These are phyloP conservation scores for Xerocomellus amylosporus DNA, from an alignment of 768 basidiomycete species.

Conservation along the genomic window DNA sequence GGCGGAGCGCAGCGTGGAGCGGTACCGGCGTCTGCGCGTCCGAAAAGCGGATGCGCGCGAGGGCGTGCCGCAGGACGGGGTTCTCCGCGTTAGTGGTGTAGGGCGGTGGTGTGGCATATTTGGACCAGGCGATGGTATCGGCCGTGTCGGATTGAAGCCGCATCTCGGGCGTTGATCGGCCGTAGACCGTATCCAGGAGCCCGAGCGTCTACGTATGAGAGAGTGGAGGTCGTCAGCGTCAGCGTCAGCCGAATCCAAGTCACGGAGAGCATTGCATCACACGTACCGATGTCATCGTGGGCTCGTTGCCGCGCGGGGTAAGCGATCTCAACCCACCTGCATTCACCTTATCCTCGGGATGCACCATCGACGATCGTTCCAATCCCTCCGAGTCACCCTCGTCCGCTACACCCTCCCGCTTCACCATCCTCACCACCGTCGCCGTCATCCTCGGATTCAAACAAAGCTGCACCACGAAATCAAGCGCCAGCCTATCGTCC, in stretches of 20 bases:
- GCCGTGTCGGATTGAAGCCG: slow-evolving; percentile 79
- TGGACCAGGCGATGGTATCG: slow-evolving; percentile 73
- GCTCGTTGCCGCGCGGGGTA: background rate
- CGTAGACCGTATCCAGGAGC: slow-evolving; percentile 71
- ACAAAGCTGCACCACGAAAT: slow-evolving; percentile 83
- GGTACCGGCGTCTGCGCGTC: slow-evolving; percentile 53
- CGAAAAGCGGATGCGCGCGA: slow-evolving; percentile 63
- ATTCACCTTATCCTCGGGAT: slow-evolving; percentile 22
- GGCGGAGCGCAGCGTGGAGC: slow-evolving; percentile 51
- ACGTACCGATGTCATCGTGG: slow-evolving; percentile 10
- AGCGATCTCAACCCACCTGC: background rate
- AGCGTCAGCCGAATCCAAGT: background rate
- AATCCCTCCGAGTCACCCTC: slow-evolving; percentile 12
- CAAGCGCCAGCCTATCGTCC: slow-evolving; percentile 84
- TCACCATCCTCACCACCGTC: slow-evolving; percentile 67
- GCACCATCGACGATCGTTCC: slow-evolving; percentile 25
- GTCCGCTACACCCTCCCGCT: slow-evolving; percentile 37
- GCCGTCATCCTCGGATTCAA: slow-evolving; percentile 64
- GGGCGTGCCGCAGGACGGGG: slow-evolving; percentile 30
- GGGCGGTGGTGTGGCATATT: slow-evolving; percentile 46
- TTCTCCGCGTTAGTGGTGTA: background rate
- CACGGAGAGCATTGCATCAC: background rate
- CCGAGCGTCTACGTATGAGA: slow-evolving; percentile 31
- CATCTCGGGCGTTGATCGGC: slow-evolving; percentile 57
- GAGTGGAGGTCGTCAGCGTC: too few relatives aligned